Conservation (phyloP, 2,329 filamentous ascomycete genomes). For the Aspergillus ibericus region DNA sequence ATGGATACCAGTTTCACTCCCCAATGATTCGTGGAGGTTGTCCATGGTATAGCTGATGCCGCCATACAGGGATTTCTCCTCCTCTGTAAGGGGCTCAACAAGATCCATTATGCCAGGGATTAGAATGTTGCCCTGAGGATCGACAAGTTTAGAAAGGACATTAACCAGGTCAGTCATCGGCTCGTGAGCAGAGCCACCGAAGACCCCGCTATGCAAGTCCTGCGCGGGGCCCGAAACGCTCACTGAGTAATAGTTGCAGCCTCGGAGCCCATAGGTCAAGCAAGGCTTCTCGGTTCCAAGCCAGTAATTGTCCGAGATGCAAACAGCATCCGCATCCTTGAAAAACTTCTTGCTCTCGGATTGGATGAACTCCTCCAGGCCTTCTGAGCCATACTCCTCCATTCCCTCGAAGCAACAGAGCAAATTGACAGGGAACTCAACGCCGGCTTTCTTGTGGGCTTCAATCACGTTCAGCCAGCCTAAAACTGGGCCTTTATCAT, state of each 20-base stretch:
- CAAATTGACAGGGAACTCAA: slow-evolving; percentile 95
- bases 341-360: slow-evolving; percentile 92
- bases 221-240: slow-evolving; percentile 87
- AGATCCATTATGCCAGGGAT: slow-evolving; percentile 94
- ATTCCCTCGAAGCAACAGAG: slow-evolving; percentile 99
- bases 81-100: slow-evolving; percentile 81
- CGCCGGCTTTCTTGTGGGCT: slow-evolving; percentile 89
- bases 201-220: slow-evolving; percentile 95
- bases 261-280: slow-evolving; percentile 92
- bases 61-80: slow-evolving; percentile 85
- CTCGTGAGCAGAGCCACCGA: slow-evolving; percentile 93
- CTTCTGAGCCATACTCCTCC: slow-evolving; percentile 98
- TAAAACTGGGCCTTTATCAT: slow-evolving; percentile 96
- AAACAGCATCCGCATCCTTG: slow-evolving; percentile 91
- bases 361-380: slow-evolving; percentile 90
- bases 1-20: slow-evolving; percentile 83
- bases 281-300: slow-evolving; percentile 98
- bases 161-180: slow-evolving; percentile 95
- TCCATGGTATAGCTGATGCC: slow-evolving; percentile 95
- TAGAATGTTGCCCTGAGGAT: slow-evolving; percentile 86
- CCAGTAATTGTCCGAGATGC: slow-evolving; percentile 99
- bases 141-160: slow-evolving; percentile 79
- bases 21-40: slow-evolving; percentile 86
- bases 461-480: slow-evolving; percentile 99
- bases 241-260: slow-evolving; percentile 96